Base-by-base conservation (phyloP, 169 alveolate genomes). In the Eimeria praecox region DNA sequence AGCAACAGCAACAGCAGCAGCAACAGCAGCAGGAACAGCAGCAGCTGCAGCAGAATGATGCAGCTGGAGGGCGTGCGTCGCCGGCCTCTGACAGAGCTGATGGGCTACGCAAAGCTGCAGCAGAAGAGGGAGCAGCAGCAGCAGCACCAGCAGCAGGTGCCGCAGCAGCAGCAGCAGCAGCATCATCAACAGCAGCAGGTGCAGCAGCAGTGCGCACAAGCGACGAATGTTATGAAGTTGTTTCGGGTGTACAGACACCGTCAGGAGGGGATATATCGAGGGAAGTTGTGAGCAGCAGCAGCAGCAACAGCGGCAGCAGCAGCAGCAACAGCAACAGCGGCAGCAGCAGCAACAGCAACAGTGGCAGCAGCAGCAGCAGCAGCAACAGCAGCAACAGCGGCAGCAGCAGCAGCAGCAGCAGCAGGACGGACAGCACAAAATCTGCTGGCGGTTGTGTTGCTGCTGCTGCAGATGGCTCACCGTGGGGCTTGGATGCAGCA, bases 401-500 rank as follows among this genome's bases (percentile, higher is more conserved):
- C 64, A 12, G 59, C 30, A 4, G 38, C 38, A 82, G 71, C 69
- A 82, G 71, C 46, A 49, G 73, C 71, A 82, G 27, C 46, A 82
- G n/a, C n/a, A n/a, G n/a, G 22, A 12, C 38, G 20, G 18, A 62
- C 35, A 4, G 27, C 38, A 10, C 64, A 12, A 35, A 6, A 4
- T 9, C 38, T 44, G 35, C 30, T 44, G 38, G 14, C 12, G 49
- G 22, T 30, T 20, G 18, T 22, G 71, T 42, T 82, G 59, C 88
- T 42, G 59, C 38, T 27, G 49, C 69, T 59, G 20, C 69, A 59
- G 69, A 42, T 12, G 24, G 62, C 38, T 73, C 73, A 16, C 24
- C 90, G 14, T 82, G 66, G 90, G 90, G 73, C 33, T 44, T 82
- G n/a, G 90, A 82, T 46, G 90, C 46, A 73, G 90, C 54, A 0